Percentiles rank a stretch among this genome's conserved stretches.
Conservation (phyloP, 2,329 filamentous ascomycete species). For the Claviceps paspali region DNA sequence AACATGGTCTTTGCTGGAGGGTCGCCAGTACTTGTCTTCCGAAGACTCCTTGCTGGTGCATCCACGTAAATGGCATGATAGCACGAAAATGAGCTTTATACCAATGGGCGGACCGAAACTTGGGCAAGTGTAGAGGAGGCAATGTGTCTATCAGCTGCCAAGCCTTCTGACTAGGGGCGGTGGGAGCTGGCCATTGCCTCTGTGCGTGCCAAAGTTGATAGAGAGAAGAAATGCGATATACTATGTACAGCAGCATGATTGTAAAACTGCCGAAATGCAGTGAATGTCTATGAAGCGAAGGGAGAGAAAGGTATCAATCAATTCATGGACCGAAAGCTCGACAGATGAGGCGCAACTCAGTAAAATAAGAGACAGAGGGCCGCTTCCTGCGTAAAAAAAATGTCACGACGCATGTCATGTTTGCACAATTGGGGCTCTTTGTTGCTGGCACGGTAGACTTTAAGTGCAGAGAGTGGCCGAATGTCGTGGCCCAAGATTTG, state of each 20-base stretch:
- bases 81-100: not conserved
- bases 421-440: slow-evolving; percentile 1
- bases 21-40: not conserved
- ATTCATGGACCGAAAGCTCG: too few relatives aligned
- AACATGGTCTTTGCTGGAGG: not conserved
- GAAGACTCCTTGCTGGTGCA: not conserved
- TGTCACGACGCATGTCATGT: not conserved
- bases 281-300: not conserved
- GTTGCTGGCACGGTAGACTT: not conserved
- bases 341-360: not conserved
- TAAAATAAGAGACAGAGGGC: not conserved
- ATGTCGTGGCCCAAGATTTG: not conserved
- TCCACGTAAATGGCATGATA: not conserved
- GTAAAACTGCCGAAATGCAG: not conserved
- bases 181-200: not conserved
- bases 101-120: not conserved
- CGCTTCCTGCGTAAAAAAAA: not conserved
- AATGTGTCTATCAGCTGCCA: not conserved
- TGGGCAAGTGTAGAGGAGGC: not conserved
- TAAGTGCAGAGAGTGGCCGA: not conserved
- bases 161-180: not conserved
- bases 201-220: not conserved
- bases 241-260: not conserved
- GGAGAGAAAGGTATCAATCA: not conserved
- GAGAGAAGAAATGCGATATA: not conserved